Evolutionary conservation across 2,329 filamentous ascomycete genomes (phyloP), one percentile per base, ranked within the genome.

Genomic region (Aspergillus phoenicis): DNA sequence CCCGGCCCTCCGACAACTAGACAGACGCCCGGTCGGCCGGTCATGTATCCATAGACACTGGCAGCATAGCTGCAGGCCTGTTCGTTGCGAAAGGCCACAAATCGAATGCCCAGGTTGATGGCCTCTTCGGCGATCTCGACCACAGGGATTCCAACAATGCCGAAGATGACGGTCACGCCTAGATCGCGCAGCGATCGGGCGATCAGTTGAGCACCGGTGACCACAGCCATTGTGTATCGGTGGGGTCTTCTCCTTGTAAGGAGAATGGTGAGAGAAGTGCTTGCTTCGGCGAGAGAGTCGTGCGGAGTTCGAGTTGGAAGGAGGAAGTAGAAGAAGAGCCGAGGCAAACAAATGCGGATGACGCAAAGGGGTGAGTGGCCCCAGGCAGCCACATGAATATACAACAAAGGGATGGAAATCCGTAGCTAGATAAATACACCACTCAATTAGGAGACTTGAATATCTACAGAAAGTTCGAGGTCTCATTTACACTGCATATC

Each of bases 1-100:
- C 84, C 84, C 7, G 84, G 84, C 8, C 84, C 84, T 55, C 84
- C 84, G 2, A 87, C 84, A n/a, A 85, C 81, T 41, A 86, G 75
- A 68, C 83, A 86, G 8, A 86, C 81, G 3, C 83, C 85, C 4
- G 84, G 84, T 58, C 71, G 79, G 20, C 83, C 83, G 3, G 82
- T 85, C 65, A 86, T 75, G 64, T 85, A 87, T 13, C 84, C 84
- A 78, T 86, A 86, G 5, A 82, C 82, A 52, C 81, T 83, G 3
- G 84, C 84, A 10, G 84, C 84, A 76, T 86, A 86, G 64, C 80
- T 81, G 33, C 82, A 83, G 10, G 84, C 83, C 70, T 87, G 84
- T 65, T 87, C 84, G 64, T 86, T 87, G 30, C 84, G 76, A 65
- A 86, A 86, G 26, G 80, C 83, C 55, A 86, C 81, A 71, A 86